Evolutionary conservation across 495 filamentous ascomycete genomes (phyloP).

Genomic region (Elasticomyces elasticus): DNA sequence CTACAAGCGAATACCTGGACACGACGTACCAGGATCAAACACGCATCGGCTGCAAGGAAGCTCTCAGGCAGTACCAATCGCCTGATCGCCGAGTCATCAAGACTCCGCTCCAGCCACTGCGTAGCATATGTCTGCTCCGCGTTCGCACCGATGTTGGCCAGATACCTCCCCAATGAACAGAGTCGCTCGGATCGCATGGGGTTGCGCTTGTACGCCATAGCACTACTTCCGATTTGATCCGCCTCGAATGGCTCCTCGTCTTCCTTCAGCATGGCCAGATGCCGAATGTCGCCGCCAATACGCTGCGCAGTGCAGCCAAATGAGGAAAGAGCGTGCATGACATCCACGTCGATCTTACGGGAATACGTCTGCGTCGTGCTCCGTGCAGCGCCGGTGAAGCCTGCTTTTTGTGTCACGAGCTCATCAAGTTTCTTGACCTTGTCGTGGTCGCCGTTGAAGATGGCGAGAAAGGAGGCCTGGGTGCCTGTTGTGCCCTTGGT

Average conservation of each 20-base stretch:
- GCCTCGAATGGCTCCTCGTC: slow-evolving; percentile 90
- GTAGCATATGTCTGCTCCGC: slow-evolving; percentile 66
- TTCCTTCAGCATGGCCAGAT: slow-evolving; percentile 70
- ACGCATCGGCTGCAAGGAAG: slow-evolving; percentile 75
- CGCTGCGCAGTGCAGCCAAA: slow-evolving; percentile 75
- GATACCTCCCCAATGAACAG: slow-evolving; percentile 61
- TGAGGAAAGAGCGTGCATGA: slow-evolving; percentile 68
- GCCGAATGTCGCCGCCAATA: slow-evolving; percentile 66
- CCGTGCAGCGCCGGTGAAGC: slow-evolving; percentile 62
- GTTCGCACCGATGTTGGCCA: slow-evolving; percentile 56
- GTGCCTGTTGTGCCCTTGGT: slow-evolving; percentile 72
- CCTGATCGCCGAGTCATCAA: slow-evolving; percentile 56
- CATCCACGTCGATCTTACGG: slow-evolving; percentile 72
- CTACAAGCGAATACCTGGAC: background rate
- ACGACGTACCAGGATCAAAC: slow-evolving; percentile 46
- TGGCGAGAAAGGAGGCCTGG: slow-evolving; percentile 69
- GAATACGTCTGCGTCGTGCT: slow-evolving; percentile 75
- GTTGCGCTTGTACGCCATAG: slow-evolving; percentile 82
- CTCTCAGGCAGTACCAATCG: slow-evolving; percentile 68
- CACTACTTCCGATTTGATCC: slow-evolving; percentile 52
- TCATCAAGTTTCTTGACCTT: slow-evolving; percentile 68
- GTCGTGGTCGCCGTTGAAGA: slow-evolving; percentile 68
- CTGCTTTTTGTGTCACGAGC: slow-evolving; percentile 73
- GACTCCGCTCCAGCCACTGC: slow-evolving; percentile 70
- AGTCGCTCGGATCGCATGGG: slow-evolving; percentile 85